These are phyloP conservation scores for Quercus ilex DNA, from an alignment of 306 rosid species.

Conservation along the genomic window DNA sequence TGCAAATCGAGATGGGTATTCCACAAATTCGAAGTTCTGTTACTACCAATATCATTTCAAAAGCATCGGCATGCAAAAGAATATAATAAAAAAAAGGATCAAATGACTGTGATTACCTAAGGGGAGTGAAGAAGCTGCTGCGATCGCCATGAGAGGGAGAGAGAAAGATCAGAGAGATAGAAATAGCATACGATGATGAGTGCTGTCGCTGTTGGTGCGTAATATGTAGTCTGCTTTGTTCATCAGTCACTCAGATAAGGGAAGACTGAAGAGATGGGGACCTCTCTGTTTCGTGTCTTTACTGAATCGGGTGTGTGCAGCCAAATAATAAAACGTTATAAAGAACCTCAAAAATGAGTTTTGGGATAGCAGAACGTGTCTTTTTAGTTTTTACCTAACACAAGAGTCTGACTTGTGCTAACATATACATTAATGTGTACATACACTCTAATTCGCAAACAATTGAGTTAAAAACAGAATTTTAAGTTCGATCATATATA, in stretches of 20 bases:
- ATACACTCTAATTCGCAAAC: too few species aligned
- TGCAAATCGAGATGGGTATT: slow-evolving; percentile 20
- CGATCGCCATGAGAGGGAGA: slow-evolving; percentile 31
- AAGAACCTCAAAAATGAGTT: neutral
- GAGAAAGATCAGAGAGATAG: neutral
- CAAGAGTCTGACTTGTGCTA: neutral
- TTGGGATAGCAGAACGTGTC: neutral
- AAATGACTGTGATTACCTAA: slow-evolving; percentile 30
- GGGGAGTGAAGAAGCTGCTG: slow-evolving; percentile 34
- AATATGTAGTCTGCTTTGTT: neutral
- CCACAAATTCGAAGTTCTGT: neutral
- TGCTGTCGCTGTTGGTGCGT: neutral
- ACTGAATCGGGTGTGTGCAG: neutral
- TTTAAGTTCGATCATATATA: too few species aligned
- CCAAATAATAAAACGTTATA: neutral
- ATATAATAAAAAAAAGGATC: neutral
- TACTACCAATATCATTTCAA: neutral
- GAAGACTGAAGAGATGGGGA: neutral
- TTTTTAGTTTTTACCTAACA: neutral
- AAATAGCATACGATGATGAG: neutral
- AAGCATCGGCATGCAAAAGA: neutral
- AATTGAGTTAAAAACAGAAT: too few species aligned
- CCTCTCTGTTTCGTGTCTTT: neutral
- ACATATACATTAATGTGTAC: too few species aligned
- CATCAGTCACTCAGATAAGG: neutral